Base-by-base conservation (phyloP, 2,329 filamentous ascomycete genomes). In the Fusarium graminum region DNA sequence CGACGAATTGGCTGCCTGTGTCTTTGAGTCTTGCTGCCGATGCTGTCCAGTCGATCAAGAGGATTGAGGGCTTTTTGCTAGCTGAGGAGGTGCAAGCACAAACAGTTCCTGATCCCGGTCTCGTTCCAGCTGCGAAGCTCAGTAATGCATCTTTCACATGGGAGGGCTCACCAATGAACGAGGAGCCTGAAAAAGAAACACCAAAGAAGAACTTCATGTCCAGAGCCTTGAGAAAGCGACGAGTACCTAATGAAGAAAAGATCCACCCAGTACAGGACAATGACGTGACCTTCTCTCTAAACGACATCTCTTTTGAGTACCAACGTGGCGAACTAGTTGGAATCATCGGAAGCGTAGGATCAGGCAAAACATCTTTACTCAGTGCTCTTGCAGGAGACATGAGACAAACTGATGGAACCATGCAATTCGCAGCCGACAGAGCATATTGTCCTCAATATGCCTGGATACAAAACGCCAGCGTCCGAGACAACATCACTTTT, bases 331-430 rank as follows among this genome's bases (percentile, higher is more conserved):
- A 51, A 14, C 11, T 51, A 11, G 36, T 32, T 2, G 47, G 36
- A 11, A 42, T 30, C 47, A 42, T 51, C 14, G 36, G 26, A 42
- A 25, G 47, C 17, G 47, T 51, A 17, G 36, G 47, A 42, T 51
- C 36, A 11, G 47, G 26, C 14, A 51, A 51, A 17, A 42, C 36
- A 7, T 42, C 47, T 8, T 36, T 51, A n/a, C 47, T 51, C 9
- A 25, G 26, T 22, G 47, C 26, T 32, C 47, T 51, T 4, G 26
- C 47, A 5, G 47, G 47, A 32, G 47, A 25, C 17, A 42, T 51
- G 26, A 51, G 47, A 17, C 26, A 42, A 17, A 32, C 26, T 1
- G 26, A 17, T 2, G 36, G 47, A 17, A 42, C 10, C 22, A 17
- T 51, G 16, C 47, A 51, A 26, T 42, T 51, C 42, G 36, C 47